phyloP scores from a whole-genome alignment of 2,329 filamentous ascomycete genomes.

The Fusarium humuli region DNA sequence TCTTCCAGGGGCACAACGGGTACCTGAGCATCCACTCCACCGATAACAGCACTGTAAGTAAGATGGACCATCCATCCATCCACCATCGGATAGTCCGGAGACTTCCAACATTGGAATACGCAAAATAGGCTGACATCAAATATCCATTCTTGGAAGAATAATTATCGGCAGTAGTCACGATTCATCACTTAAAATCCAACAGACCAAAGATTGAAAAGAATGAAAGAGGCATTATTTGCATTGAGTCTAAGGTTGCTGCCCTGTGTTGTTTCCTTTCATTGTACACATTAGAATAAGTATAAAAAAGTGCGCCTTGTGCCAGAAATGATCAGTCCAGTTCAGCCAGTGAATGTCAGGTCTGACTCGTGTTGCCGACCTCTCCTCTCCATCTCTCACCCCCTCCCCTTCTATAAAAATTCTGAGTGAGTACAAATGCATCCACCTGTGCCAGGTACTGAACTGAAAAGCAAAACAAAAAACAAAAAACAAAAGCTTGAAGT shows the following conservation, averaged over 20 bases:
- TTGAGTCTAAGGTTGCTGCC: slow-evolving; percentile 42
- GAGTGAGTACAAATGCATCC: slow-evolving; percentile 17
- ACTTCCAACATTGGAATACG: slow-evolving; percentile 10
- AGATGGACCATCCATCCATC: slow-evolving; percentile 17
- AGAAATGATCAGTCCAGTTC: slow-evolving; percentile 38
- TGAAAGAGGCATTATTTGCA: slow-evolving; percentile 36
- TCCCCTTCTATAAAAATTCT: slow-evolving; percentile 31
- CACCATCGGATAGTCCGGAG: slow-evolving; percentile 28
- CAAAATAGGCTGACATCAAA: slow-evolving; percentile 7
- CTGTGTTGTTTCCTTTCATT: slow-evolving; percentile 45
- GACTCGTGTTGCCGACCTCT: slow-evolving; percentile 22
- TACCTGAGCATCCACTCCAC: slow-evolving; percentile 18
- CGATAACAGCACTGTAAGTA: not conserved
- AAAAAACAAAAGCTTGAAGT: slow-evolving; percentile 22
- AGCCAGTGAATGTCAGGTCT: slow-evolving; percentile 40
- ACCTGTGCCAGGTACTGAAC: slow-evolving; percentile 24
- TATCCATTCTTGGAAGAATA: not conserved
- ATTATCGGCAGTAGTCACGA: not conserved
- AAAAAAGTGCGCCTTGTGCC: slow-evolving; percentile 35
- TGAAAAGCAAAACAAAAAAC: slow-evolving; percentile 18
- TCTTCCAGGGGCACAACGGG: slow-evolving; percentile 27
- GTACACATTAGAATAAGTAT: slow-evolving; percentile 47
- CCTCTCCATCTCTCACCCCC: slow-evolving; percentile 2
- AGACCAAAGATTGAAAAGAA: not conserved
- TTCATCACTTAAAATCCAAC: no score